Evolutionary conservation across 1,139 yeast genomes (phyloP), one percentile per base, ranked within the genome.

Genomic region (Arxiozyma slooffiae): DNA sequence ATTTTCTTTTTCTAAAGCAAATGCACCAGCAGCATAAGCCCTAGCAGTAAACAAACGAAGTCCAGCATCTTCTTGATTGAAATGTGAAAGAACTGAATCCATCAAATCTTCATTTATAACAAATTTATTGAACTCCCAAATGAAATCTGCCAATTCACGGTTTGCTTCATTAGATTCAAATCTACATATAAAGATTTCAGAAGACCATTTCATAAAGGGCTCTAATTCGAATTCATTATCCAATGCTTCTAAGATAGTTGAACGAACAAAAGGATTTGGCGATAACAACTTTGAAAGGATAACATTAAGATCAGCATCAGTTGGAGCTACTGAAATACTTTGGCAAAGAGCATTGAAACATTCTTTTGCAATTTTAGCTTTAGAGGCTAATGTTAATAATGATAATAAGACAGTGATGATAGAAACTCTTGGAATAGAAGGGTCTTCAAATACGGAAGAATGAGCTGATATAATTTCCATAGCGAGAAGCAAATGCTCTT

Each of bases 151-250:
- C 36, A 84, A 62, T 43, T 80, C 83, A 17, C 81, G 76, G 53
- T 81, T 80, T 23, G 74, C 70, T 17, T 73, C 75, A 51, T 84
- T 89, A 46, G 80, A 81, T 63, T 89, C 96, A 63, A 84, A 89
- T 52, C 79, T 76, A 20, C 86, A 77, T 52, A 94, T 82, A 81
- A 86, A 90, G 36, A 92, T 69, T 64, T 90, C 95, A 52, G 75
- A 79, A 26, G 83, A 74, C 52, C 77, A 79, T 7, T 71, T 69
- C 62, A 79, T 59, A 44, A 71, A 74, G 0, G 79, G 75, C n/a
- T 75, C 70, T 50, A 92, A 69, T 55, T 89, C 96, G 59, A 89
- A 84, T 62, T 92, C 97, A 49, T 87, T 79, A 64, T 92, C 97
- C 45, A 94, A 67, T 9, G 83, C 83, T 66, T 92, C 97, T 56